Evolutionary conservation across 2,329 filamentous ascomycete genomes (phyloP).

Genomic region (Paramyrothecium roridum): DNA sequence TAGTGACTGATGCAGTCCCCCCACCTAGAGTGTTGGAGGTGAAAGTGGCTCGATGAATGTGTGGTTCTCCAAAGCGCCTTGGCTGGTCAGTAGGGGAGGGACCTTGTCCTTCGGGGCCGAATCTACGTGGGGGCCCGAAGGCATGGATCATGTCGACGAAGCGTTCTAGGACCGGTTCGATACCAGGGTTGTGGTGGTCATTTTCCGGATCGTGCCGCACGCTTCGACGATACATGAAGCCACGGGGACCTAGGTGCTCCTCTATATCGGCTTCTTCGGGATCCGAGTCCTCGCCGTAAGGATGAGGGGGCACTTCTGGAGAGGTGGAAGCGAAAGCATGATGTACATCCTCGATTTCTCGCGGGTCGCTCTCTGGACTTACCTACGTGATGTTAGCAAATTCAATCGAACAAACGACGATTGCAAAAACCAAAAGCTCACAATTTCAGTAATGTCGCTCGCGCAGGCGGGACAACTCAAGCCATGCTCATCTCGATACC

Average conservation of each 20-base stretch:
- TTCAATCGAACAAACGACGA: background rate
- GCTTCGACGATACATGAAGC: slow-evolving; percentile 36
- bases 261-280: slow-evolving; percentile 59
- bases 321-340: slow-evolving; percentile 23
- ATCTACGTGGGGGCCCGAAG: slow-evolving; percentile 20
- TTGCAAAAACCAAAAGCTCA: slow-evolving; percentile 43
- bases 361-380: slow-evolving; percentile 59
- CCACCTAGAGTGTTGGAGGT: slow-evolving; percentile 31
- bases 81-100: slow-evolving; percentile 10
- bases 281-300: slow-evolving; percentile 44
- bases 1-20: slow-evolving; percentile 46
- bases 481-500: slow-evolving; percentile 68
- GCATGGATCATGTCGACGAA: slow-evolving; percentile 43
- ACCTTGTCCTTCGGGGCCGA: slow-evolving; percentile 6
- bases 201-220: slow-evolving; percentile 21
- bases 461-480: slow-evolving; percentile 75
- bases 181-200: slow-evolving; percentile 26
- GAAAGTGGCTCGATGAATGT: slow-evolving; percentile 34
- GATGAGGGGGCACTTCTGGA: slow-evolving; percentile 20
- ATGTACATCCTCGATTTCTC: slow-evolving; percentile 29
- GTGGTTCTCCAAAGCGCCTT: slow-evolving; percentile 17
- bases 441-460: slow-evolving; percentile 82
- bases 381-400: slow-evolving; percentile 37
- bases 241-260: slow-evolving; percentile 42
- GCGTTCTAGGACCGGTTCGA: slow-evolving; percentile 35